Base-by-base conservation (phyloP, 2,329 filamentous ascomycete genomes). In the Sarocladium strictum region DNA sequence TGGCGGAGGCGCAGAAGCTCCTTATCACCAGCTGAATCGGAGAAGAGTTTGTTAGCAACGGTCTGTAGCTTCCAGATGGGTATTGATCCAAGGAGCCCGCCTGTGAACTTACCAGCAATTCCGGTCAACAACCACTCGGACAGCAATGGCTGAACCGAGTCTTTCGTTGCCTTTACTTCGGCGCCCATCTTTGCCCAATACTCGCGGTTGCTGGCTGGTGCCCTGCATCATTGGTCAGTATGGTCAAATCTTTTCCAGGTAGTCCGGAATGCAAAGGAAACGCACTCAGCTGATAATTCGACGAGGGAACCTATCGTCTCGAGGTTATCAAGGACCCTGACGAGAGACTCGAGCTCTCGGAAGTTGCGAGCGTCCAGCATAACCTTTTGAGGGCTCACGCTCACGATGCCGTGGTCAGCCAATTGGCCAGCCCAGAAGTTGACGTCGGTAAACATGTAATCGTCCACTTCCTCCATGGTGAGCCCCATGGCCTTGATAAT, bases 281-380 rank as follows among this genome's bases (percentile, higher is more conserved):
- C 79, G 41, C 74, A 83, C 81, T 81, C 75, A 58, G 69, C 69
- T 29, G 72, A 74, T 32, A 81, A 64, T 40, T 79, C 74, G 54
- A 78, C 78, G 50, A 80, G 64, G 0, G 80, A 77, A 14, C 81
- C 80, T 56, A 88, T 81, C 2, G 80, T 83, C 67, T 91, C 87
- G 60, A 91, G 75, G 21, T 76, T 75, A 66, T 90, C 85, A 40
- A 92, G 75, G 3, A 79, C 81, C 52, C 78, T 76, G 43, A 86
- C 79, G 26, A 92, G 73, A 55, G 77, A 76, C 68, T 91, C 87
- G 47, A 92, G 74, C 60, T 90, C 86, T 58, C 80, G 80, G 68
- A 84, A 85, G 47, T 79, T 83, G 55, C 80, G 77, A 5, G 85
- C 84, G 57, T 85, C 76, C 2, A 71, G 71, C 43, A 75, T 65